A percentile compares a stretch with the other conserved stretches of the same genome.
Conservation (phyloP, 1,284 basidiomycete genomes). For the Ceratobasidium sp. region DNA sequence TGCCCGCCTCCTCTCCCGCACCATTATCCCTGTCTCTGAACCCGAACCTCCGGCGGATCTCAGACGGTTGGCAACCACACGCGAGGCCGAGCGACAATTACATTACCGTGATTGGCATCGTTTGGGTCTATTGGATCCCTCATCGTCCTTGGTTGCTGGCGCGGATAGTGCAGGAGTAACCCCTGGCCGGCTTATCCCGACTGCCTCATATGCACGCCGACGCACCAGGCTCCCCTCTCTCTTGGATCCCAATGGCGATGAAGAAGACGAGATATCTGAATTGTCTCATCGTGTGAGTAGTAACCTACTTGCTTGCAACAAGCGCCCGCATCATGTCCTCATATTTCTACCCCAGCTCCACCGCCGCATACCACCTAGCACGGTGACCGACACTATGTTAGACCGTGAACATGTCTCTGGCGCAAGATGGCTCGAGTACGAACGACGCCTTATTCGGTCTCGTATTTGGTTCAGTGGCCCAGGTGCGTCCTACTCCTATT, state of each 20-base stretch:
- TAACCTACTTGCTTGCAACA: not conserved
- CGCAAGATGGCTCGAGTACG: not conserved
- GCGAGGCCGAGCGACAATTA: slow-evolving; percentile 36
- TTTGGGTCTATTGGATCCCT: slow-evolving; percentile 28
- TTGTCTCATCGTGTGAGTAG: slow-evolving; percentile 17
- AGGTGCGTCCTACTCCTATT: not conserved
- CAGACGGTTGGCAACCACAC: slow-evolving; percentile 32
- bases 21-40: slow-evolving; percentile 25
- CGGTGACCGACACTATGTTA: slow-evolving; percentile 8
- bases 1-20: slow-evolving; percentile 21
- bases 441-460: slow-evolving; percentile 20
- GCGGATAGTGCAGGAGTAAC: slow-evolving; percentile 12
- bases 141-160: slow-evolving; percentile 1
- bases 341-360: slow-evolving; percentile 12
- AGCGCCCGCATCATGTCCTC: slow-evolving; percentile 14
- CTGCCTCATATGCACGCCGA: slow-evolving; percentile 19
- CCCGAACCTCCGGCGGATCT: slow-evolving; percentile 32
- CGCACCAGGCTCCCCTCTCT: slow-evolving; percentile 14
- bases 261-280: slow-evolving; percentile 23
- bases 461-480: not conserved
- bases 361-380: slow-evolving; percentile 18
- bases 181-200: slow-evolving; percentile 17
- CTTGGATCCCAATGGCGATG: slow-evolving; percentile 10
- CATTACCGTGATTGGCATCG: slow-evolving; percentile 37
- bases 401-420: slow-evolving; percentile 25